Evolutionary conservation across 441 rosid genomes (phyloP), one percentile per base, ranked within the genome.

Genomic region (Adansonia rubrostipa): DNA sequence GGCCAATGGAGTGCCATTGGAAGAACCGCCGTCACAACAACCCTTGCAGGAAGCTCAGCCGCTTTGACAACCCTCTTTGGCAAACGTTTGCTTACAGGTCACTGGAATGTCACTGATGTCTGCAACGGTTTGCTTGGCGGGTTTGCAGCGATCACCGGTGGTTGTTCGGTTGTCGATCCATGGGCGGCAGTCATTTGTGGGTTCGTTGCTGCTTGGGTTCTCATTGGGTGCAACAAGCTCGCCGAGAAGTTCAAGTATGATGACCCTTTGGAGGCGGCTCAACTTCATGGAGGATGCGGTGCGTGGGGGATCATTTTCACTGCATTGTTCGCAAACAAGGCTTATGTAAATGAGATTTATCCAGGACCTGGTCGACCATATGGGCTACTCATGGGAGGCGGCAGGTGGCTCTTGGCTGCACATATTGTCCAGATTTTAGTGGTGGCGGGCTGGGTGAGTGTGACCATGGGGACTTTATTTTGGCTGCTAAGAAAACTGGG

Each of bases 1-100:
- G 89, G 89, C 9, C 89, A 86, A 70, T 88, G 91, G 88, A 88
- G 89, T 79, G 87, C 89, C 6, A 73, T 86, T 45, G 91, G 91
- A 1, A 82, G 91, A 60, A 88, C 91, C 19, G 89, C 86, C 6
- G 86, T 79, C 45, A 86, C 88, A 3, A 88, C 89, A n/a, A 81
- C 88, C 0, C 80, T 86, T 8, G 89, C 87, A 0, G 87, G 91
- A 13, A 80, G 85, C 67, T 77, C 86, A 1, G 89, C 91, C 7
- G 89, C 91, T 9, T 80, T 88, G 50, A 86, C 91, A 1, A 88
- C 91, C 1, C 88, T 88, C 13, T 86, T 88, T 20, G 86, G 85
- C 15, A 88, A 85, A 58, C 73, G 88, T 15, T 19, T 86, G 33
- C 61, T 88, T 40, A 76, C 77, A 0, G 89, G 89, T 2, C 87